These are phyloP conservation scores for Ceratobasidium sp. DNA, from an alignment of 1,284 basidiomycete genomes.

Conservation along the genomic window DNA sequence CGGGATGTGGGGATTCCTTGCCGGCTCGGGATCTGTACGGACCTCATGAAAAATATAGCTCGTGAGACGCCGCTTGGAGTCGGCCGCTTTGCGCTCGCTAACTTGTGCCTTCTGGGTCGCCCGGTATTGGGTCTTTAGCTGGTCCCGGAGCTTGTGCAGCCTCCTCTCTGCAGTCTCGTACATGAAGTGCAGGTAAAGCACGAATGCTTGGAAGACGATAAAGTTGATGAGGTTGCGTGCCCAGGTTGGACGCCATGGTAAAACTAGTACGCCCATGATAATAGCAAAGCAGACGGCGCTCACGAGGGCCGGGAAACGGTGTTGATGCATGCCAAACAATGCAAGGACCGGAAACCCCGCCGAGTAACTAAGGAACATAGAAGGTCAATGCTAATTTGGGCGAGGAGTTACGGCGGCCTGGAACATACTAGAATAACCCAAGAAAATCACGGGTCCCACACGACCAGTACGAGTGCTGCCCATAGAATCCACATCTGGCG, in stretches of 20 bases:
- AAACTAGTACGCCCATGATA: conserved; percentile 64
- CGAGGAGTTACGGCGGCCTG: conserved; percentile 4
- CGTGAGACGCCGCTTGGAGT: conserved; percentile 75
- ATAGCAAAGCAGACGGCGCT: conserved; percentile 70
- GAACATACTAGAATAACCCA: conserved; percentile 72
- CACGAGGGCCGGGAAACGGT: conserved; percentile 72
- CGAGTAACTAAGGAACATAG: conserved; percentile 57
- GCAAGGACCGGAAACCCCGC: conserved; percentile 80
- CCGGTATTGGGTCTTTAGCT: conserved; percentile 76
- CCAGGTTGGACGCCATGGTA: conserved; percentile 26
- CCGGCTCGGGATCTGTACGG: conserved; percentile 51
- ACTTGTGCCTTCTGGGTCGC: conserved; percentile 88
- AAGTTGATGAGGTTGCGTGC: conserved; percentile 67
- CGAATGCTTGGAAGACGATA: conserved; percentile 68
- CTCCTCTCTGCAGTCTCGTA: conserved; percentile 69
- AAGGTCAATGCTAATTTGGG: neutral
- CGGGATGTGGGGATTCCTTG: conserved; percentile 49
- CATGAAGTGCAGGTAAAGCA: conserved; percentile 68
- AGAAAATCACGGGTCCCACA: conserved; percentile 55
- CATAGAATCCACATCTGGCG: conserved; percentile 45
- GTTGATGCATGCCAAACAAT: conserved; percentile 79
- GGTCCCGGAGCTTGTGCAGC: conserved; percentile 71
- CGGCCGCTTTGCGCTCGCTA: conserved; percentile 82
- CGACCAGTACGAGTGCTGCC: conserved; percentile 39
- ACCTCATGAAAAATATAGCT: conserved; percentile 84